Evolutionary conservation across 108 stramenopile species (phyloP).

Genomic region (Discostella pseudostelligera): DNA sequence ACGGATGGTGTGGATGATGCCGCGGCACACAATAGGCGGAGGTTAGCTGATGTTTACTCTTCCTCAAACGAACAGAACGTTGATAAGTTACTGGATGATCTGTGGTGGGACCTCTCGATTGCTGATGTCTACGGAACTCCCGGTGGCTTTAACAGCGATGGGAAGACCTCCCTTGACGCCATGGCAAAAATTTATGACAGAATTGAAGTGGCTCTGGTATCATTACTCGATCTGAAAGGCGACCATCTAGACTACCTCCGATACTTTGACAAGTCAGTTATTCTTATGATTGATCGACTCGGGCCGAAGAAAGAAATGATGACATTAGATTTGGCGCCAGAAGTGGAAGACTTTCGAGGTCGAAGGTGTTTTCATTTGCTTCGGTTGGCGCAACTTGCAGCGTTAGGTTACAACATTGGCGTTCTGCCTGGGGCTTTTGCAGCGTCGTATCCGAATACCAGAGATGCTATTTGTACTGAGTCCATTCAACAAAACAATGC

Average conservation of each 20-base stretch:
- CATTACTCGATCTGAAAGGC: constrained; percentile 38
- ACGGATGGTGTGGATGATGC: constrained; percentile 11
- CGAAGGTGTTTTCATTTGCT: constrained; percentile 66
- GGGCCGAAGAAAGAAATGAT: constrained; percentile 59
- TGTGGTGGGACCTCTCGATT: constrained; percentile 67
- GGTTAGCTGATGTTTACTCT: constrained; percentile 14
- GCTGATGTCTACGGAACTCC: constrained; percentile 42
- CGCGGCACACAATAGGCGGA: constrained; percentile 11
- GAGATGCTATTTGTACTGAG: constrained; percentile 29
- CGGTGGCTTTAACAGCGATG: constrained; percentile 37
- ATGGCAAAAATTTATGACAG: constrained; percentile 39
- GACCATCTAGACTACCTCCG: constrained; percentile 35
- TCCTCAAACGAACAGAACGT: constrained; percentile 22
- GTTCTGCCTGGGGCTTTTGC: constrained; percentile 73
- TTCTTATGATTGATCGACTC: constrained; percentile 72
- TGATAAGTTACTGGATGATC: constrained; percentile 45
- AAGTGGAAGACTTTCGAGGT: constrained; percentile 77
- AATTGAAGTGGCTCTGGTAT: constrained; percentile 39
- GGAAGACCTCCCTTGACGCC: constrained; percentile 19
- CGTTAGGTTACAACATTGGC: constrained; percentile 57
- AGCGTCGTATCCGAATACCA: constrained; percentile 49
- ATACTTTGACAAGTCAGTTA: constrained; percentile 59
- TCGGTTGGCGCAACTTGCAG: constrained; percentile 68
- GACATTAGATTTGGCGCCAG: constrained; percentile 59
- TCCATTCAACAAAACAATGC: constrained; percentile 16